These are phyloP conservation scores for Elasticomyces elasticus DNA, from an alignment of 495 filamentous ascomycete genomes.

Conservation along the genomic window DNA sequence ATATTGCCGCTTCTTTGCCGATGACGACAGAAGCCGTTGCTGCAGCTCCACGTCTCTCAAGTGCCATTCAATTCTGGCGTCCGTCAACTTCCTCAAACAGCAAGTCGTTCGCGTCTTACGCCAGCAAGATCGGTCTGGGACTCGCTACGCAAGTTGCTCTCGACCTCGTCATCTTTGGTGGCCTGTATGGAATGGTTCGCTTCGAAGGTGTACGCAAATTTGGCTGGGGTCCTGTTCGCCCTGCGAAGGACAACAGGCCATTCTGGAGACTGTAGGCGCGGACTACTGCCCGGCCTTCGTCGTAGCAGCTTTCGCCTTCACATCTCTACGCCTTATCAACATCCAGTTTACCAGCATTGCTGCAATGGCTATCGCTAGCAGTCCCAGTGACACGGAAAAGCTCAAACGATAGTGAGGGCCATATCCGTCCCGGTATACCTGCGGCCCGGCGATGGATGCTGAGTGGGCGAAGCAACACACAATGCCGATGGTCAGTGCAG, in stretches of 20 bases:
- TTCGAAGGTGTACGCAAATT: constrained; percentile 6
- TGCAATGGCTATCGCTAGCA: not conserved
- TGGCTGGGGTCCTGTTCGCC: constrained; percentile 8
- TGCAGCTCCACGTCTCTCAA: not conserved
- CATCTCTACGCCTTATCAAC: not conserved
- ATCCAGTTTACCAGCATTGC: not conserved
- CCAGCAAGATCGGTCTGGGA: constrained; percentile 11
- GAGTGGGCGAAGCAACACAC: not conserved
- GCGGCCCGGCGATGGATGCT: constrained; percentile 1
- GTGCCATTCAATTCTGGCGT: not conserved
- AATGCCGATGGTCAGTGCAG: constrained; percentile 2
- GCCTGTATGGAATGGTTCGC: constrained; percentile 1
- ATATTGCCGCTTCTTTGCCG: constrained; percentile 5
- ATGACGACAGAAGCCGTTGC: not conserved
- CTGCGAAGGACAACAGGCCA: no score
- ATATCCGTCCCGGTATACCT: not conserved
- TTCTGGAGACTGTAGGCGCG: no score
- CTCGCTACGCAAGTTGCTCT: not conserved
- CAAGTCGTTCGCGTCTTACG: not conserved
- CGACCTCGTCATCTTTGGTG: not conserved
- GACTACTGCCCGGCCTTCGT: not conserved
- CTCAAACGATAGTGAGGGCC: constrained; percentile 1
- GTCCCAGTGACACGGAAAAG: not conserved
- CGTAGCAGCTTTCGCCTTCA: not conserved
- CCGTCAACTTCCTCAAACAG: not conserved